A percentile compares a stretch with the other conserved stretches of the same genome.
Evolutionary conservation across 2,329 filamentous ascomycete genomes (phyloP).

Genomic region (Bipolaris sorokiniana): DNA sequence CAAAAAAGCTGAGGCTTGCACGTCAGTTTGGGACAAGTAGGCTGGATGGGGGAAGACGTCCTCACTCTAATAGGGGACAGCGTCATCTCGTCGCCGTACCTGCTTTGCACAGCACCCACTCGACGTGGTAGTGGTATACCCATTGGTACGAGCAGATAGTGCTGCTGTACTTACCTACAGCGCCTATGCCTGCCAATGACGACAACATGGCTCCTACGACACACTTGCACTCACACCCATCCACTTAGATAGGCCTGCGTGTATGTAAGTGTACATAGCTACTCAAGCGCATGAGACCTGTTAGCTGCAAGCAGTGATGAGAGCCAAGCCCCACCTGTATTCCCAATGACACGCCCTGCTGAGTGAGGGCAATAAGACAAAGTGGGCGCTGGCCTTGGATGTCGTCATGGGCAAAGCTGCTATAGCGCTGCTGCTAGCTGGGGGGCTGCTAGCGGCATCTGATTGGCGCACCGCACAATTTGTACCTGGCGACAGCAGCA

Average conservation of each 20-base stretch:
- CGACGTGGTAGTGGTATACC: neutral
- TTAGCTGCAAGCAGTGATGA: slow-evolving; percentile 30
- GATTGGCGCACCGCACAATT: slow-evolving; percentile 23
- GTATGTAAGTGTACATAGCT: neutral
- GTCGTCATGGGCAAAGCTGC: slow-evolving; percentile 17
- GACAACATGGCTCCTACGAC: neutral
- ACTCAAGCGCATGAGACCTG: neutral
- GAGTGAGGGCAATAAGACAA: slow-evolving; percentile 9
- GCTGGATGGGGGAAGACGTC: neutral
- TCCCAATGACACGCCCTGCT: slow-evolving; percentile 26
- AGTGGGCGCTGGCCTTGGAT: slow-evolving; percentile 21
- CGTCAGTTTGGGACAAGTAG: slow-evolving; percentile 28
- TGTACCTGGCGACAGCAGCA: slow-evolving; percentile 23
- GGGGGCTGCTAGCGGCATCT: neutral
- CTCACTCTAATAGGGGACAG: slow-evolving; percentile 15
- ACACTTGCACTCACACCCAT: neutral
- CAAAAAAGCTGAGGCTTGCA: slow-evolving; percentile 26
- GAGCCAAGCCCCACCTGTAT: slow-evolving; percentile 31
- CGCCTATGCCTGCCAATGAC: slow-evolving; percentile 28
- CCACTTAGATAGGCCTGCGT: neutral
- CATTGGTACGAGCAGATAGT: too few species aligned
- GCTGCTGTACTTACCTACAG: neutral
- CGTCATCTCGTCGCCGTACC: slow-evolving; percentile 27
- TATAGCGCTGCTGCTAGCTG: slow-evolving; percentile 14
- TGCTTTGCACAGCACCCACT: slow-evolving; percentile 29